phyloP scores from a whole-genome alignment of 768 basidiomycete genomes.

The Tylopilus subfusipes region DNA sequence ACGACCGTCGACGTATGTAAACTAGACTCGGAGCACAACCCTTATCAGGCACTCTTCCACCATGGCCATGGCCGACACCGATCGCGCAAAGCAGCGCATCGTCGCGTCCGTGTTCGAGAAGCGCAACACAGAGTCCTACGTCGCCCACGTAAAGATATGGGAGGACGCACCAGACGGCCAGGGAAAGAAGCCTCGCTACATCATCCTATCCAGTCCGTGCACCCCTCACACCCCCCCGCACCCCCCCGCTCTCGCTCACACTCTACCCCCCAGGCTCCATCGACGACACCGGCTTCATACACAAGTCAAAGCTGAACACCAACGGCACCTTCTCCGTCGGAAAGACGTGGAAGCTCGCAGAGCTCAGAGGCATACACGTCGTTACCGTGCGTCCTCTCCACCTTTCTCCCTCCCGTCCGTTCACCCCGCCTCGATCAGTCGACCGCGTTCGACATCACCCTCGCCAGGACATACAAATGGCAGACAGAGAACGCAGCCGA shows the following conservation, averaged over 20 bases:
- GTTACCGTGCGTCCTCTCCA: constrained; percentile 51
- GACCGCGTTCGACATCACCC: constrained; percentile 69
- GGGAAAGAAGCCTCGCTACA: constrained; percentile 82
- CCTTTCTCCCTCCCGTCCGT: constrained; percentile 7
- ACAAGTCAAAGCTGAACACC: constrained; percentile 95
- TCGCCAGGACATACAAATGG: constrained; percentile 91
- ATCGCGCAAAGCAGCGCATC: constrained; percentile 64
- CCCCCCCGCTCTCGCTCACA: not conserved
- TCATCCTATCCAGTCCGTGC: constrained; percentile 85
- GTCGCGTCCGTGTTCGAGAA: constrained; percentile 80
- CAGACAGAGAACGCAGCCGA: constrained; percentile 73
- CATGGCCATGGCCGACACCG: constrained; percentile 40
- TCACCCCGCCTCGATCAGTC: constrained; percentile 41
- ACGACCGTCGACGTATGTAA: not conserved
- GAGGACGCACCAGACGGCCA: constrained; percentile 78
- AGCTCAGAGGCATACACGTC: constrained; percentile 79
- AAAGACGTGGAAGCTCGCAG: constrained; percentile 89
- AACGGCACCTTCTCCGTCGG: constrained; percentile 96
- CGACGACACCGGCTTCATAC: constrained; percentile 68
- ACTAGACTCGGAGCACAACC: not conserved
- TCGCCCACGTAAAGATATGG: constrained; percentile 90
- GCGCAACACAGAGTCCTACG: constrained; percentile 75
- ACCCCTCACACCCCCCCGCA: not conserved
- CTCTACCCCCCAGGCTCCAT: constrained; percentile 44
- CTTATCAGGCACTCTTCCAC: not conserved